These are phyloP conservation scores for Elaeagnus macrophylla DNA, from an alignment of 306 rosid species.

Conservation along the genomic window DNA sequence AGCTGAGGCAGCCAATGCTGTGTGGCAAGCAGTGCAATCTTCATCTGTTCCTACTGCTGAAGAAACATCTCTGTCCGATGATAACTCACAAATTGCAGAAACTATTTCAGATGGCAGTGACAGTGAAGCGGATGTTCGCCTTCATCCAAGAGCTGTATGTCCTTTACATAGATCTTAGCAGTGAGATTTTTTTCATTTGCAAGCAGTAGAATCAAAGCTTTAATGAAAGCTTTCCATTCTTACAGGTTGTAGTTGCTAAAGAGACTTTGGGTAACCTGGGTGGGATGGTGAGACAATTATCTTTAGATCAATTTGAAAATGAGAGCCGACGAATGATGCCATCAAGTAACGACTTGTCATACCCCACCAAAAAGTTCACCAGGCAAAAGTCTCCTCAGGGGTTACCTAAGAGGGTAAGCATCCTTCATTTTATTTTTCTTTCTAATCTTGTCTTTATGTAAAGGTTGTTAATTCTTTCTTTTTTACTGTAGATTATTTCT, in stretches of 20 bases:
- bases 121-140: slow-evolving; percentile 89
- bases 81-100: slow-evolving; percentile 73
- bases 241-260: slow-evolving; percentile 98
- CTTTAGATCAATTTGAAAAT: slow-evolving; percentile 97
- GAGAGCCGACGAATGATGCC: slow-evolving; percentile 99
- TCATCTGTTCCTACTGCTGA: slow-evolving; percentile 51
- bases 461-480: slow-evolving; percentile 12
- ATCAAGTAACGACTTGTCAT: slow-evolving; percentile 55
- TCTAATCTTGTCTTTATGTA: slow-evolving; percentile 12
- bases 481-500: slow-evolving; percentile 59
- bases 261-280: slow-evolving; percentile 93
- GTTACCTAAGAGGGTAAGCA: slow-evolving; percentile 80
- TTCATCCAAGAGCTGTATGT: slow-evolving; percentile 98
- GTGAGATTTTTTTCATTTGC: slow-evolving; percentile 11
- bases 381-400: slow-evolving; percentile 99
- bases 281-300: slow-evolving; percentile 97
- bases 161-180: slow-evolving; percentile 17
- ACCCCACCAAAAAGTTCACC: slow-evolving; percentile 69
- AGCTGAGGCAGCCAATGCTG: slow-evolving; percentile 96
- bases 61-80: slow-evolving; percentile 76
- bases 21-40: slow-evolving; percentile 82
- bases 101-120: slow-evolving; percentile 91
- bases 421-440: slow-evolving; percentile 3
- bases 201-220: slow-evolving; percentile 24
- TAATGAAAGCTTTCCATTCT: slow-evolving; percentile 21